phyloP scores from a whole-genome alignment of 805 yeast genomes.

The Metschnikowia chrysomelidarum region DNA sequence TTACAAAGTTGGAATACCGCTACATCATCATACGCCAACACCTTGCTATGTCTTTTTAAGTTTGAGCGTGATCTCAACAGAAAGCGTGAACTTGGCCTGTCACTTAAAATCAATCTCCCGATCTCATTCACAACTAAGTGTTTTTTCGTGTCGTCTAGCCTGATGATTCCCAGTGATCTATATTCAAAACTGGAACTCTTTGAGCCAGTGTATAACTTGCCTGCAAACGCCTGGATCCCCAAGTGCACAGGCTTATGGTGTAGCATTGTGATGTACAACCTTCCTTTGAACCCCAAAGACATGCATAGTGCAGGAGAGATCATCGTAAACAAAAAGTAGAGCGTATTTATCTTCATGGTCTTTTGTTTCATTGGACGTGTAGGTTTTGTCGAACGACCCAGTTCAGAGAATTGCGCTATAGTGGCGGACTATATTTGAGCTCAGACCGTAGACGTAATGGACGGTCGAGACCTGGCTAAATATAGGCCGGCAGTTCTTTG shows the following conservation, averaged over 20 bases:
- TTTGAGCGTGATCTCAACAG: too few relatives aligned
- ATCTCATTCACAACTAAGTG: not conserved
- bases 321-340: too few relatives aligned
- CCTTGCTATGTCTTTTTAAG: not conserved
- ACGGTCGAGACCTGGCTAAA: too few relatives aligned
- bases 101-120: not conserved
- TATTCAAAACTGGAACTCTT: not conserved
- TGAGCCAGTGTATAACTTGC: not conserved
- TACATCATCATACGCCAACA: not conserved
- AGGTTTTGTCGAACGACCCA: too few relatives aligned
- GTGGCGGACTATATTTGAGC: too few relatives aligned
- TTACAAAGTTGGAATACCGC: constrained; percentile 1
- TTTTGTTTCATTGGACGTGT: too few relatives aligned
- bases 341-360: too few relatives aligned
- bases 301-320: too few relatives aligned
- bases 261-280: constrained; percentile 1
- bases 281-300: too few relatives aligned
- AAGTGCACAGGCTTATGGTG: constrained; percentile 1
- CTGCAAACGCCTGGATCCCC: not conserved
- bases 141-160: not conserved
- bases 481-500: too few relatives aligned
- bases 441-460: too few relatives aligned
- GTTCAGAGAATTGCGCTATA: too few relatives aligned
- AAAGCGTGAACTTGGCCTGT: not conserved
- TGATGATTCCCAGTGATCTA: not conserved